Base-by-base conservation (phyloP, 805 yeast species). In the Candida jianshihensis region DNA sequence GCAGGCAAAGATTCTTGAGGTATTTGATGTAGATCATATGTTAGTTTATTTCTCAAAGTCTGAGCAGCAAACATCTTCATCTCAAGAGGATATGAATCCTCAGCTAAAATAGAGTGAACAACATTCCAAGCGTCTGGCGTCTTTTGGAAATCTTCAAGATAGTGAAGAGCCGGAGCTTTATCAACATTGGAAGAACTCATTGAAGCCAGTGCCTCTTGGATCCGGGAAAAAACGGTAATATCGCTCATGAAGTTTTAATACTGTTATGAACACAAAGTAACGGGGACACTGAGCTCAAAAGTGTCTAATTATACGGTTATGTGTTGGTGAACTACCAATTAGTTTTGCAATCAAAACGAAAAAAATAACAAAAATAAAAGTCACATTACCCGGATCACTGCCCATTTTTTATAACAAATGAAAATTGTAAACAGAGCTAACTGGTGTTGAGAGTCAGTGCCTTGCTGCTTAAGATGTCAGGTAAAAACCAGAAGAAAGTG, bases 11-110 rank as follows among this genome's bases (percentile, higher is more conserved):
- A 66, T 5, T 68, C 71, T 18, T 60, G 65, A 0, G 87, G 84
- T 5, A 92, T 61, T 59, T 92, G 97, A 36, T 71, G 65, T 45
- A 90, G 65, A 59, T 92, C 97, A 57, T 85, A 89, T 11, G 84
- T 82, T 35, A 87, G 73, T 49, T 73, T 89, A 30, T 89, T 79
- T 43, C 96, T 68, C 42, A 92, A 62, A 1, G 98, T 92, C 57
- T 94, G 98, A 0, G 97, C 82, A 13, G 90, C 81, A 63, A 94
- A 92, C 50, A 92, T 66, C 49, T 78, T 78, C 34, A 82, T 61
- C 52, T 81, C 85, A 30, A 76, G 44, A 4, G 74, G 60, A 21
- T 45, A 46, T 5, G 52, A 53, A 15, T 46, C 47, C 6, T 58
- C 48, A 35, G 42, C 43, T 12, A 88, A 66, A 2, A 82, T 67